phyloP scores from a whole-genome alignment of 345 rosid species.

The Excoecaria cochinchinensis region DNA sequence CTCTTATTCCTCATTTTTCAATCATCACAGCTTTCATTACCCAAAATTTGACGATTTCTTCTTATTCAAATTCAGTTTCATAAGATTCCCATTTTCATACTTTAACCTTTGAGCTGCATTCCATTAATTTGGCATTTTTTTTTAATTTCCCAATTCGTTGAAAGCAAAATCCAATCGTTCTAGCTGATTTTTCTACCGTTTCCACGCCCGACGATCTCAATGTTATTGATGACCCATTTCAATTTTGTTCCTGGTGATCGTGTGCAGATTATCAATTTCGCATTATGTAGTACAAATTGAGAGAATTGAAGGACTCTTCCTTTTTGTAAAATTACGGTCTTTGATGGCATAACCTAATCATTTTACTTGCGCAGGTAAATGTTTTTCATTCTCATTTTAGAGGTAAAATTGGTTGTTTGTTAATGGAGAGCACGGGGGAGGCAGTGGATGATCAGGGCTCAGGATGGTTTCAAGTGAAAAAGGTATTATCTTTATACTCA shows the following conservation, averaged over 20 bases:
- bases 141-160: background rate
- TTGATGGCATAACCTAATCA: conserved; percentile 11
- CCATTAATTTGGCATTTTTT: background rate
- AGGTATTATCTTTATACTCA: conserved; percentile 35
- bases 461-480: conserved; percentile 70
- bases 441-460: conserved; percentile 62
- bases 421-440: conserved; percentile 50
- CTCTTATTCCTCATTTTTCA: background rate
- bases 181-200: background rate
- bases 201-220: background rate
- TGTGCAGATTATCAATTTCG: conserved; percentile 15
- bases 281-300: conserved; percentile 19
- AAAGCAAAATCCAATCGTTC: conserved; percentile 1
- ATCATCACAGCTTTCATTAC: background rate
- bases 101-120: conserved; percentile 10
- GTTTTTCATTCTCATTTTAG: background rate
- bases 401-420: conserved; percentile 16
- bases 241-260: conserved; percentile 24
- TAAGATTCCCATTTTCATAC: background rate
- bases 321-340: conserved; percentile 17
- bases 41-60: background rate
- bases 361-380: background rate
- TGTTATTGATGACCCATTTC: conserved; percentile 19
- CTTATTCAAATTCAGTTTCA: background rate
- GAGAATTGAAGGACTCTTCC: background rate